Percentiles rank a stretch among this genome's conserved stretches.
Evolutionary conservation across 495 filamentous ascomycete species (phyloP).

Genomic region (Lepraria neglecta): DNA sequence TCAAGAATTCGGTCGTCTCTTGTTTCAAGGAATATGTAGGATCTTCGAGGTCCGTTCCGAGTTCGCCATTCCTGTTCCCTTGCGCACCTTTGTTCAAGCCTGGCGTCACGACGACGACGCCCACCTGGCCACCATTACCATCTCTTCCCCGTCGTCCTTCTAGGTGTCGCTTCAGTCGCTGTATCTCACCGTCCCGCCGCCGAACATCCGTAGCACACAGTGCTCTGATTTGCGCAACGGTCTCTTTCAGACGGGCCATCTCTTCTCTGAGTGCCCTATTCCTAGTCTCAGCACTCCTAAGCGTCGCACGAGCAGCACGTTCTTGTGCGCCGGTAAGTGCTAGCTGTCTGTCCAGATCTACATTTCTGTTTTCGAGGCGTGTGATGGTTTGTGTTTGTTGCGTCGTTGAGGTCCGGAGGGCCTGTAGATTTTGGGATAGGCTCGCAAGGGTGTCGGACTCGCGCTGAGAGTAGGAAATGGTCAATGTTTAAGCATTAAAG

Average conservation of each 20-base stretch:
- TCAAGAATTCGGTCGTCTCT: conserved; percentile 90
- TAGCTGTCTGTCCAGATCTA: conserved; percentile 67
- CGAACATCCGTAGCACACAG: conserved; percentile 89
- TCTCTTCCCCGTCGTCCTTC: conserved; percentile 51
- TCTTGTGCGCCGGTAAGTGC: conserved; percentile 69
- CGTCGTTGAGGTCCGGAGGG: conserved; percentile 62
- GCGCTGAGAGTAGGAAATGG: conserved; percentile 48
- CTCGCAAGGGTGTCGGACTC: conserved; percentile 80
- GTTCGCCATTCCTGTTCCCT: conserved; percentile 36
- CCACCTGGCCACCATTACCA: conserved; percentile 35
- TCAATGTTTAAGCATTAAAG: neutral
- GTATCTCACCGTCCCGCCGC: conserved; percentile 82
- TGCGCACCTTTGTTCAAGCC: conserved; percentile 42
- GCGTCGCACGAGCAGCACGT: conserved; percentile 57
- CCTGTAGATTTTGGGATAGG: conserved; percentile 70
- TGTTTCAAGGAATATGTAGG: conserved; percentile 67
- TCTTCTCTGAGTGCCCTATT: conserved; percentile 72
- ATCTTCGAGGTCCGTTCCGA: conserved; percentile 45
- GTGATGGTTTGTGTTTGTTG: conserved; percentile 59
- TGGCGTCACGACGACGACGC: conserved; percentile 41
- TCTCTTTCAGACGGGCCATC: conserved; percentile 64
- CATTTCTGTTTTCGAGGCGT: conserved; percentile 59
- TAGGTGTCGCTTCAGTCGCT: conserved; percentile 77
- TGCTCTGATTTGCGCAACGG: conserved; percentile 71
- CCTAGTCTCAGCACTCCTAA: conserved; percentile 63